Evolutionary conservation across 257 asterid genomes (phyloP), one percentile per base, ranked within the genome.

Genomic region (Datura wrightii): DNA sequence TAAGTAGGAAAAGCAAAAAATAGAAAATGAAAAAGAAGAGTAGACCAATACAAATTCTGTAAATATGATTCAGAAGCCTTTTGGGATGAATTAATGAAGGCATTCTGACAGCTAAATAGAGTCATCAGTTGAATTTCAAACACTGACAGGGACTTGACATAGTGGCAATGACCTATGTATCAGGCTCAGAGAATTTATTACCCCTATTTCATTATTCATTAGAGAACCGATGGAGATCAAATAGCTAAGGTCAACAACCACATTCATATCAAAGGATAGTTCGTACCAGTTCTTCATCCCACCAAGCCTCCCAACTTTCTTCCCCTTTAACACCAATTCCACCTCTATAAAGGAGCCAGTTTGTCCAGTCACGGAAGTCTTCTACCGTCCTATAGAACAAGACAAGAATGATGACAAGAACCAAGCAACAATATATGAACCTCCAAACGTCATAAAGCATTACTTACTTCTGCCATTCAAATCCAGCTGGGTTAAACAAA

Each of bases 241-340:
- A 72, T 19, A 3, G 42, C 10, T 6, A 74, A 79, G 60, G 58
- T 84, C 15, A 65, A 71, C 46, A 63, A 66, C 55, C 72, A 65
- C 2, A 44, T 31, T 6, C 44, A 16, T 83, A 19, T 50, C 18
- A 48, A 72, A 81, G 55, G 10, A 56, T 82, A 84, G 62, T 44
- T 36, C 87, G 71, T 96, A 97, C 99, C 98, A 97, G 90, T 91
- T 97, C 98, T 87, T 94, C 99, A 89, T 97, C 99, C 99, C 99
- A 97, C 98, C 98, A 97, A 82, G 99, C 98, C 89, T 97, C 99
- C 99, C 99, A 95, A 92, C 99, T 97, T 93, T 97, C 99, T 89
- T 91, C 95, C 63, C 98, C 99, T 90, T 91, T 97, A 83, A 97
- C 99, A 86, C 99, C 99, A 87, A 97, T 97, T 85, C 99, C 99